Evolutionary conservation across 306 rosid species (phyloP).

Genomic region (Quercus gilva): DNA sequence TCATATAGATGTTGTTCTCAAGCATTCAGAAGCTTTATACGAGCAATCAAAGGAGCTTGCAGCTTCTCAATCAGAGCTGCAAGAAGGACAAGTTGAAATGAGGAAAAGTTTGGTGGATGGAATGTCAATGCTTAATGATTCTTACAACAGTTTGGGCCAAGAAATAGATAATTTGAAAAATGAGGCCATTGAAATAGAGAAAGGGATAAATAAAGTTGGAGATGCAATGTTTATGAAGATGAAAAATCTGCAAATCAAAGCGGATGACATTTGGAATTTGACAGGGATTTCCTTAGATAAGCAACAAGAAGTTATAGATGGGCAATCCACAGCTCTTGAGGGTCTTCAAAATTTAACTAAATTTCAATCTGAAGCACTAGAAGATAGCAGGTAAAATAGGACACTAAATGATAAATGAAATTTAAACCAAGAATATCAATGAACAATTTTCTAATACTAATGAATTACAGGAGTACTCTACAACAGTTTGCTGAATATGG

Average conservation of each 20-base stretch:
- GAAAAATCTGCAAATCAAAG: slow-evolving; percentile 55
- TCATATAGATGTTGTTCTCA: slow-evolving; percentile 45
- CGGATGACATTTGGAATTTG: slow-evolving; percentile 72
- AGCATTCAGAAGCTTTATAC: slow-evolving; percentile 49
- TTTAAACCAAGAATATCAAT: neutral
- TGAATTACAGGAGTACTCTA: slow-evolving; percentile 10
- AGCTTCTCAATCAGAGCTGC: slow-evolving; percentile 50
- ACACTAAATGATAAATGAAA: neutral
- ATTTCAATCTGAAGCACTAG: slow-evolving; percentile 67
- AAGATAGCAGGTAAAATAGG: slow-evolving; percentile 67
- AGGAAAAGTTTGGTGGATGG: slow-evolving; percentile 54
- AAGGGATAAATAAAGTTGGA: slow-evolving; percentile 62
- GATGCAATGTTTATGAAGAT: slow-evolving; percentile 55
- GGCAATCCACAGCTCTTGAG: slow-evolving; percentile 64
- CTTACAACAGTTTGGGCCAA: slow-evolving; percentile 46
- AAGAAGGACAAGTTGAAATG: slow-evolving; percentile 65
- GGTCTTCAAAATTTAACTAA: slow-evolving; percentile 50
- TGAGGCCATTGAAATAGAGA: slow-evolving; percentile 59
- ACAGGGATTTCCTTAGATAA: slow-evolving; percentile 72
- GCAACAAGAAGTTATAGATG: slow-evolving; percentile 67
- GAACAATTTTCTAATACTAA: neutral
- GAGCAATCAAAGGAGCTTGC: slow-evolving; percentile 62
- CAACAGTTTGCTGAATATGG: slow-evolving; percentile 46
- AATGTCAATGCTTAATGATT: slow-evolving; percentile 50
- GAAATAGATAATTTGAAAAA: slow-evolving; percentile 57